A percentile compares a stretch with the other conserved stretches of the same genome.
Evolutionary conservation across 78 protist species (phyloP).

Genomic region (Planoprotostelium fungivorum): DNA sequence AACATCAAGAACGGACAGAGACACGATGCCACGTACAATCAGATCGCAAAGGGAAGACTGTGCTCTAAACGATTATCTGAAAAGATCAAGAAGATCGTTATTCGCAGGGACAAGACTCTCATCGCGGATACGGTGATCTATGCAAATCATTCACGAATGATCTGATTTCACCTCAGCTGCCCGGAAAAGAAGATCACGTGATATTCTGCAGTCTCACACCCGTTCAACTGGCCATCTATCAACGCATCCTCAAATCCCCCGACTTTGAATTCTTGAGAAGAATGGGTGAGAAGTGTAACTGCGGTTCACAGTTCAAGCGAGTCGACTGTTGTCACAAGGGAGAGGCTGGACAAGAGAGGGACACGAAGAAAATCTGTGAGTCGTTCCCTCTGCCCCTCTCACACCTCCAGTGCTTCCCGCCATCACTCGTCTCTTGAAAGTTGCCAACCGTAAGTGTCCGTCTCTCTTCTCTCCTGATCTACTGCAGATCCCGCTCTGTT

Average conservation of each 20-base stretch:
- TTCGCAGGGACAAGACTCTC: conserved; percentile 1
- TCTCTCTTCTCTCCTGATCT: neutral
- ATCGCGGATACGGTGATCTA: neutral
- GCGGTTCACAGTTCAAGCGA: conserved; percentile 2
- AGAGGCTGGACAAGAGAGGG: neutral
- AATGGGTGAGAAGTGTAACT: neutral
- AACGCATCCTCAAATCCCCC: neutral
- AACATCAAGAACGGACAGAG: conserved; percentile 1
- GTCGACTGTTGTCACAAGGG: neutral
- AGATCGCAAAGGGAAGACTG: neutral
- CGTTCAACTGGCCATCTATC: neutral
- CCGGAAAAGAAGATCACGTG: conserved; percentile 5
- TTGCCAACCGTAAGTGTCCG: conserved; percentile 7
- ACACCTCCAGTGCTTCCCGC: conserved; percentile 1
- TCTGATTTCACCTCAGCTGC: neutral
- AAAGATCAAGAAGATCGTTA: conserved; percentile 3
- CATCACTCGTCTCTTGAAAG: neutral
- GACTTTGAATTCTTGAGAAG: neutral
- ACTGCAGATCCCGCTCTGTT: conserved; percentile 2
- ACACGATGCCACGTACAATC: neutral
- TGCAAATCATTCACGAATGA: neutral
- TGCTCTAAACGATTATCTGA: conserved; percentile 1
- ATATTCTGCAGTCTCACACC: conserved; percentile 5
- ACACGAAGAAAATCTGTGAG: neutral
- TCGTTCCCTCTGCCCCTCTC: neutral